Evolutionary conservation across 352 stramenopile genomes (phyloP).

Genomic region (Thalassiosira ordinaria): DNA sequence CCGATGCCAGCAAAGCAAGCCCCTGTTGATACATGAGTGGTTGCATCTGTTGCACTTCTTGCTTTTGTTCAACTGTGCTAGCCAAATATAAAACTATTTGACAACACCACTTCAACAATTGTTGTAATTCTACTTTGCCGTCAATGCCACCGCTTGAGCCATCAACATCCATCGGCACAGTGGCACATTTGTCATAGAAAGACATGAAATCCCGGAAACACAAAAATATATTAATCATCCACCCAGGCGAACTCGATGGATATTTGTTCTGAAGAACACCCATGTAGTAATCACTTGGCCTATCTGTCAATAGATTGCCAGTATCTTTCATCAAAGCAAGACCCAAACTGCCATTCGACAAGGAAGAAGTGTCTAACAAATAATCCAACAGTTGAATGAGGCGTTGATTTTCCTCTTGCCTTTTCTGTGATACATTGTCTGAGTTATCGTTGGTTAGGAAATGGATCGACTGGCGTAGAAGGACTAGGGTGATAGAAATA

Average conservation of each 20-base stretch:
- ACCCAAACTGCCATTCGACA: not conserved
- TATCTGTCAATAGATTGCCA: constrained; percentile 10
- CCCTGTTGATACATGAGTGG: constrained; percentile 34
- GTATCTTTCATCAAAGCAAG: not conserved
- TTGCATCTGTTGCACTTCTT: not conserved
- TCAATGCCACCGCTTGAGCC: not conserved
- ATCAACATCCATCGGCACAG: constrained; percentile 31
- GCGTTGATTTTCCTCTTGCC: constrained; percentile 20
- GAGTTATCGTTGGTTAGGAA: constrained; percentile 1
- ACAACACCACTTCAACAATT: constrained; percentile 51
- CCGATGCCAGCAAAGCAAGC: constrained; percentile 43
- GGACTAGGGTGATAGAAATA: constrained; percentile 28
- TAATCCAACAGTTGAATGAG: constrained; percentile 41
- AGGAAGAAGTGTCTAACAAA: constrained; percentile 16
- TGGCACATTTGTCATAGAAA: not conserved
- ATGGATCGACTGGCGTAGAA: constrained; percentile 36
- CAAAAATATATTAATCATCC: constrained; percentile 47
- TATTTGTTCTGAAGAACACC: constrained; percentile 5
- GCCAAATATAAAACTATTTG: constrained; percentile 23
- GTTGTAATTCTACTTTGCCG: not conserved
- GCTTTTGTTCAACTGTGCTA: constrained; percentile 9
- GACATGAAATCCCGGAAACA: constrained; percentile 43
- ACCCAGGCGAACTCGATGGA: not conserved
- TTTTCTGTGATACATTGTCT: constrained; percentile 3
- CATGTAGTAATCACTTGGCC: constrained; percentile 38